These are phyloP conservation scores for Theileria equi DNA, from an alignment of 169 alveolate species.

Conservation along the genomic window DNA sequence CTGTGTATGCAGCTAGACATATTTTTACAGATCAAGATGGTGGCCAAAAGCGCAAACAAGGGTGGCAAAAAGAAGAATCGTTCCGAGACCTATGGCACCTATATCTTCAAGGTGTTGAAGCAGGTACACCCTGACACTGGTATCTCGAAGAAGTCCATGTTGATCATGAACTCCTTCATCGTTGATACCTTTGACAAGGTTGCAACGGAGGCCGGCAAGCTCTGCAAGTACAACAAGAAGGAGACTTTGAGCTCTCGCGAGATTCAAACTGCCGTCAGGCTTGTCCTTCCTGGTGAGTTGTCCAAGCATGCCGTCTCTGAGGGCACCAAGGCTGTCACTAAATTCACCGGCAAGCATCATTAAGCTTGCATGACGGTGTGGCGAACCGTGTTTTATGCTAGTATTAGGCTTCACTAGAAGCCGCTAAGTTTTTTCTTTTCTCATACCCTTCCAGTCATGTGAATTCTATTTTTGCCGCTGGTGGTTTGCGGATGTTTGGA, in stretches of 20 bases:
- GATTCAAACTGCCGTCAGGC: slow-evolving; percentile 98
- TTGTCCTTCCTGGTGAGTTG: slow-evolving; percentile 99
- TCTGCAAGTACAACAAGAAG: slow-evolving; percentile 92
- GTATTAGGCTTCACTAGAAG: slow-evolving; percentile 74
- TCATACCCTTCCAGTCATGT: background rate
- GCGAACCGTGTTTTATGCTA: slow-evolving; percentile 52
- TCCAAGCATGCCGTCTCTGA: slow-evolving; percentile 99
- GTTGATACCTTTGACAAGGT: slow-evolving; percentile 93
- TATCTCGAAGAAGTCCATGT: slow-evolving; percentile 93
- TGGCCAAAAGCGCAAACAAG: slow-evolving; percentile 56
- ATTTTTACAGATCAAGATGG: slow-evolving; percentile 66
- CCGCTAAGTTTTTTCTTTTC: slow-evolving; percentile 19
- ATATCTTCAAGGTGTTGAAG: slow-evolving; percentile 90
- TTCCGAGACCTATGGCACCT: slow-evolving; percentile 70
- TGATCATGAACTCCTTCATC: slow-evolving; percentile 94
- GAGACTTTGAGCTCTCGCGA: slow-evolving; percentile 96
- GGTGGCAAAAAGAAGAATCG: slow-evolving; percentile 67
- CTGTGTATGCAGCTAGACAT: too few species aligned
- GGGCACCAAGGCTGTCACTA: slow-evolving; percentile 99
- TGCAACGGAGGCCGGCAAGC: slow-evolving; percentile 94
- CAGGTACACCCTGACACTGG: slow-evolving; percentile 98
- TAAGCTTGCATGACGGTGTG: slow-evolving; percentile 34
- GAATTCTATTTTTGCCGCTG: background rate
- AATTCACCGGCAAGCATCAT: slow-evolving; percentile 87
- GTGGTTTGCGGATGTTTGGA: too few species aligned